A percentile compares a stretch with the other conserved stretches of the same genome.
Conservation (phyloP, 345 rosid species). For the Eucalyptus pauciflora region DNA sequence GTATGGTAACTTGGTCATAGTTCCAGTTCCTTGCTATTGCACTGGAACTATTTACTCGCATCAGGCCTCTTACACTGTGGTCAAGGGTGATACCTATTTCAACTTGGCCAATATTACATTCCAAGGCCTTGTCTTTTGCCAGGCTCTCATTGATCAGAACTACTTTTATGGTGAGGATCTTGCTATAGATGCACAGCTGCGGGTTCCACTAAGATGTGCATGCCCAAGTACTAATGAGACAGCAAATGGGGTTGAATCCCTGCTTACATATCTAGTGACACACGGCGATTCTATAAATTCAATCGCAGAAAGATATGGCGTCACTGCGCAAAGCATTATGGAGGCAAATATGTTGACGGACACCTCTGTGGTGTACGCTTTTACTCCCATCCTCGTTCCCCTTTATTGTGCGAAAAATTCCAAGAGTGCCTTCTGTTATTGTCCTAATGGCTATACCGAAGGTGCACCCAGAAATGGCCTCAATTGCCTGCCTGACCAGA, state of each 20-base stretch:
- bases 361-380: no score
- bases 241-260: constrained; percentile 24
- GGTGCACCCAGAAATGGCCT: background rate
- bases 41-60: constrained; percentile 3
- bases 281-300: constrained; percentile 18
- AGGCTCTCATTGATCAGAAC: background rate
- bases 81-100: background rate
- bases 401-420: background rate
- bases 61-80: background rate
- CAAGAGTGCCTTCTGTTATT: background rate
- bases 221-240: constrained; percentile 26
- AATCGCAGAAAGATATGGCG: background rate
- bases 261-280: constrained; percentile 40
- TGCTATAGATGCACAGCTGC: background rate
- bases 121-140: constrained; percentile 2
- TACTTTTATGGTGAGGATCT: background rate
- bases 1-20: background rate
- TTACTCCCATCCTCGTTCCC: constrained; percentile 44
- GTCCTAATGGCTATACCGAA: background rate
- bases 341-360: no score
- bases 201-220: background rate
- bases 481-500: background rate
- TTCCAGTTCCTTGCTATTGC: constrained; percentile 19
- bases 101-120: background rate
- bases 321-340: no score